These are phyloP conservation scores for Cichorium intybus DNA, from an alignment of 140 eudicot species.

Conservation along the genomic window DNA sequence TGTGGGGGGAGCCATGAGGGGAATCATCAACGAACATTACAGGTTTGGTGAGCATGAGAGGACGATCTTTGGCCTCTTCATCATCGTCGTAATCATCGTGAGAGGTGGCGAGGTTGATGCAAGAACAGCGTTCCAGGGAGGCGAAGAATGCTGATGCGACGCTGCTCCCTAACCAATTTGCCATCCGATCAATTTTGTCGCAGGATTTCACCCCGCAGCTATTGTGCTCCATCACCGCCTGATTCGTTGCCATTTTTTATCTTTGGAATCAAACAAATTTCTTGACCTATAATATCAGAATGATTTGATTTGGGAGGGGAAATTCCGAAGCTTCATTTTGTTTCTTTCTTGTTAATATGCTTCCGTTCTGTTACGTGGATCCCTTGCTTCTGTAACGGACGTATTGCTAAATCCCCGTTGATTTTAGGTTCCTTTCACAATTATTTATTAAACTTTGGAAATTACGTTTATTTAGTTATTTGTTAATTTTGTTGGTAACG, in stretches of 20 bases:
- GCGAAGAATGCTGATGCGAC: conserved; percentile 54
- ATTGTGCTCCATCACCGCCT: conserved; percentile 23
- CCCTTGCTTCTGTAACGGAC: background rate
- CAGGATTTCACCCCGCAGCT: conserved; percentile 36
- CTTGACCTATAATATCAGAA: background rate
- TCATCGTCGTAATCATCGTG: conserved; percentile 44
- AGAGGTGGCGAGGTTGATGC: conserved; percentile 49
- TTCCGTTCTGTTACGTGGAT: background rate
- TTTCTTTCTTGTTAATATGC: background rate
- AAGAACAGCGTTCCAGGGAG: conserved; percentile 53
- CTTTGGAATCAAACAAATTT: background rate
- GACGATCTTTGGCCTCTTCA: conserved; percentile 50
- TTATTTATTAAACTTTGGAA: too few relatives aligned
- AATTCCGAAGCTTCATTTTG: conserved; percentile 1
- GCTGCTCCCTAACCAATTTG: conserved; percentile 49
- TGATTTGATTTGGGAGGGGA: conserved; percentile 7
- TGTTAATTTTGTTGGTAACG: too few relatives aligned
- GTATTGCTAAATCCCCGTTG: background rate
- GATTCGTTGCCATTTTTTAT: conserved; percentile 20
- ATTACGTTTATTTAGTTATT: too few relatives aligned
- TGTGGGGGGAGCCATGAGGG: conserved; percentile 13
- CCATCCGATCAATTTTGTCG: conserved; percentile 53
- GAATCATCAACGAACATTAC: conserved; percentile 20
- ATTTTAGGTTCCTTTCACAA: too few relatives aligned
- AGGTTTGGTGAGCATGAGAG: conserved; percentile 41